These are phyloP conservation scores for Mortierella hygrophila DNA, from an alignment of 192 early-diverging fungal species.

Conservation along the genomic window DNA sequence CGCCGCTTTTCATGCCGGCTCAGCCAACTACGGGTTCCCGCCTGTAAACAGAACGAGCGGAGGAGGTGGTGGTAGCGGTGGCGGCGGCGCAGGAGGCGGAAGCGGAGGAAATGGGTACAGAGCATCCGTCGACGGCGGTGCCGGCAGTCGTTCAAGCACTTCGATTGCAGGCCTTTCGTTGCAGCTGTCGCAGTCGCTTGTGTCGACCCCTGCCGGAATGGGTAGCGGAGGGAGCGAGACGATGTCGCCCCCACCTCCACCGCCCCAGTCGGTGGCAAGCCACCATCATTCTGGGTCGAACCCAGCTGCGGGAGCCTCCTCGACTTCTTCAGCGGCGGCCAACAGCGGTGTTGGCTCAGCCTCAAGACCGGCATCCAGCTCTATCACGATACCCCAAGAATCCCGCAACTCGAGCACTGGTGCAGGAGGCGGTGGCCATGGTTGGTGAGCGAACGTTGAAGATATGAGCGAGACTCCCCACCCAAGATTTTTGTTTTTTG, in stretches of 20 bases:
- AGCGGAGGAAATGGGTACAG: constrained; percentile 12
- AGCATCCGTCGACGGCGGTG: constrained; percentile 5
- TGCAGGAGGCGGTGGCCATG: constrained; percentile 12
- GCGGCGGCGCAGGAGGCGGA: neutral
- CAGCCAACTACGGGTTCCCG: constrained; percentile 31
- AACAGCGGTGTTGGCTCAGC: neutral
- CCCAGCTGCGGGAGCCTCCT: neutral
- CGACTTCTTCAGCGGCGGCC: constrained; percentile 3
- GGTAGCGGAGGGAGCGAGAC: constrained; percentile 7
- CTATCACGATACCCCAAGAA: constrained; percentile 30
- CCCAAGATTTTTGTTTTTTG: neutral
- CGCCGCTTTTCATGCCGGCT: constrained; percentile 42
- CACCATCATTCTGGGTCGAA: constrained; percentile 17
- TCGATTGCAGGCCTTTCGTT: constrained; percentile 29
- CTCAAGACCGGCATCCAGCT: neutral
- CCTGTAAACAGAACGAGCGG: constrained; percentile 11
- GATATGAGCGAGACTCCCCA: neutral
- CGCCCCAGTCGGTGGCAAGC: constrained; percentile 3
- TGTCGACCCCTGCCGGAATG: constrained; percentile 1
- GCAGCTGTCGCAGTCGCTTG: constrained; percentile 25
- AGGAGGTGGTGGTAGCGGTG: neutral
- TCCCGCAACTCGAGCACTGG: constrained; percentile 10
- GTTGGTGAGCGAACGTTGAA: neutral
- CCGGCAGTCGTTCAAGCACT: constrained; percentile 8
- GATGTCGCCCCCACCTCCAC: constrained; percentile 14